Evolutionary conservation across 495 filamentous ascomycete genomes (phyloP).

Genomic region (Apodospora peruviana): DNA sequence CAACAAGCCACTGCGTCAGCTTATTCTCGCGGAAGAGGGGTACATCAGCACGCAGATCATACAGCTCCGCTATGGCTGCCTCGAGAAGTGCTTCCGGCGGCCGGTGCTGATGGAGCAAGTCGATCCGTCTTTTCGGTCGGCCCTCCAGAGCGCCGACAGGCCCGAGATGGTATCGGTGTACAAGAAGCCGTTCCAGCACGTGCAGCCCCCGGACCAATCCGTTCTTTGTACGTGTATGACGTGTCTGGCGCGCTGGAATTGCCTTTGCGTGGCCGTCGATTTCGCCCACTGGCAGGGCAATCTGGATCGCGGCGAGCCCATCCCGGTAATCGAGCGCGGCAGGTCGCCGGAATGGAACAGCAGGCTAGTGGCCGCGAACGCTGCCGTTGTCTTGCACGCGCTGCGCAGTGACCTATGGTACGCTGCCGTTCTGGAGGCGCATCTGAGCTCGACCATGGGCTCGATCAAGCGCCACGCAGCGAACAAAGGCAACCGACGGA

Average conservation of each 20-base stretch:
- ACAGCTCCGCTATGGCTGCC: constrained; percentile 36
- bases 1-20: constrained; percentile 26
- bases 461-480: constrained; percentile 44
- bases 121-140: constrained; percentile 24
- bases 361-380: constrained; percentile 31
- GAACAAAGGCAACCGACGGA: constrained; percentile 40
- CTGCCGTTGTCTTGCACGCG: constrained; percentile 33
- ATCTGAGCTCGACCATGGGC: constrained; percentile 43
- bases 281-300: constrained; percentile 49
- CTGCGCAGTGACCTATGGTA: constrained; percentile 42
- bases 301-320: constrained; percentile 44
- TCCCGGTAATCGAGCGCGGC: constrained; percentile 45
- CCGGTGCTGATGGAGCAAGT: constrained; percentile 38
- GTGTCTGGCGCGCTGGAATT: constrained; percentile 48
- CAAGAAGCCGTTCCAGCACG: constrained; percentile 43
- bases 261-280: constrained; percentile 45
- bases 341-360: constrained; percentile 40
- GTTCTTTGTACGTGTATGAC: constrained; percentile 47
- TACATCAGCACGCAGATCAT: constrained; percentile 35
- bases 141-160: constrained; percentile 30
- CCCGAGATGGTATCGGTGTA: constrained; percentile 31
- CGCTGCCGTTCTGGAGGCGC: constrained; percentile 43
- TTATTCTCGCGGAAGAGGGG: constrained; percentile 35
- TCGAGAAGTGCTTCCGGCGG: constrained; percentile 42
- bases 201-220: constrained; percentile 31